Evolutionary conservation across 2,329 filamentous ascomycete genomes (phyloP).

Genomic region (Grosmannia huntii): DNA sequence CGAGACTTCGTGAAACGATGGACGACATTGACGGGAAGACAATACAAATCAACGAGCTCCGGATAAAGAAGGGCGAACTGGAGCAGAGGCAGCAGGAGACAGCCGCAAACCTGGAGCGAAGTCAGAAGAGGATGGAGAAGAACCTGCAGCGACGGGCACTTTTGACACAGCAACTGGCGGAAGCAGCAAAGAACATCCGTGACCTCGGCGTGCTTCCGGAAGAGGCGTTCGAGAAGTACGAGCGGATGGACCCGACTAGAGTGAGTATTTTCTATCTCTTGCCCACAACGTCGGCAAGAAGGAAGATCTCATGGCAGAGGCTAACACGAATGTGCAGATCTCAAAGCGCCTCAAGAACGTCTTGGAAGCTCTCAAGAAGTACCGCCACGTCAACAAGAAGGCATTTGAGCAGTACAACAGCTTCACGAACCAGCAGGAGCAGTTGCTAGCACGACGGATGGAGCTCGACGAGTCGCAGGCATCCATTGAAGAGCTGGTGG

Average conservation of each 20-base stretch:
- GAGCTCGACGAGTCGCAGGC: conserved; percentile 78
- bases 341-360: conserved; percentile 71
- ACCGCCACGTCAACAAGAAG: conserved; percentile 98
- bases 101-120: conserved; percentile 64
- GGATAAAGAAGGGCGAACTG: conserved; percentile 45
- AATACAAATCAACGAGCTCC: conserved; percentile 40
- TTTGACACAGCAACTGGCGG: conserved; percentile 61
- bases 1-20: conserved; percentile 64
- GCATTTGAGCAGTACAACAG: conserved; percentile 98
- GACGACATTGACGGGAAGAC: conserved; percentile 45
- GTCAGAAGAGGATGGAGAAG: conserved; percentile 85
- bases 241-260: conserved; percentile 64
- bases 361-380: conserved; percentile 89
- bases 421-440: conserved; percentile 86
- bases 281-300: not conserved
- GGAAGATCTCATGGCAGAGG: not conserved
- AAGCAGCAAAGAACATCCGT: conserved; percentile 79
- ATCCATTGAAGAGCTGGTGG: conserved; percentile 85
- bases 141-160: conserved; percentile 79
- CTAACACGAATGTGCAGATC: conserved; percentile 26
- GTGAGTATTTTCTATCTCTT: conserved; percentile 30
- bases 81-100: conserved; percentile 65
- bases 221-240: conserved; percentile 85
- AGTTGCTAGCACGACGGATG: conserved; percentile 67
- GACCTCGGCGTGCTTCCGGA: conserved; percentile 88